Evolutionary conservation across 805 yeast genomes (phyloP), one percentile per base, ranked within the genome.

Genomic region (Yamadazyma phyllophila): DNA sequence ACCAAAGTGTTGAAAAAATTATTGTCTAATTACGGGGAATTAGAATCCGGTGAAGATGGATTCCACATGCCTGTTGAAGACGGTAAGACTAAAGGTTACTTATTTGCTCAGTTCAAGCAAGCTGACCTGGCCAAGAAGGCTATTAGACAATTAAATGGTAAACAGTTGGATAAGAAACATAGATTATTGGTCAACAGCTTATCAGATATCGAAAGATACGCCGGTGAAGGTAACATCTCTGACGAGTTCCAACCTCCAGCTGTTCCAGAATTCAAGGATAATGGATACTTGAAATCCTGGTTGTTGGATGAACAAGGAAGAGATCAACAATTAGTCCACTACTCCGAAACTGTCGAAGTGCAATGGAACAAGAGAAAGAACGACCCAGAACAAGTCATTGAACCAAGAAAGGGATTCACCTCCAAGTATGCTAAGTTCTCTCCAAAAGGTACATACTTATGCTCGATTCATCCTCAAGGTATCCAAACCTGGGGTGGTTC

Each of bases 401-500:
- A 86, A 60, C 85, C 90, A 59, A 81, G 96, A 68, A 74, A 77
- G 53, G 83, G 85, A 55, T 89, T 96, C 87, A 90, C 97, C 47
- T 83, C 89, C 48, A 83, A 88, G 51, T 90, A 84, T 57, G 87
- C 89, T 58, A 83, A 83, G 63, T 92, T 90, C 74, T 89, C 98
- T 41, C 96, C 97, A 61, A 83, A 82, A 69, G 99, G 99, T 66
- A 82, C 92, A 10, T 91, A 82, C 61, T 68, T 92, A 53, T 81
- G 88, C 57, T 84, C 97, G 1, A 77, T 90, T 57, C 97, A 92
- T 69, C 89, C 89, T 42, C 96, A 88, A 69, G 98, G 98, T 76
- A 82, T 90, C 46, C 95, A 89, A 65, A 80, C 92, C 24, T 94
- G 97, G 96, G 99, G 98, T 62, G 97, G 98, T 50, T 78, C 80